Percentiles rank a stretch among this genome's conserved stretches.
These are phyloP conservation scores for Colletotrichum gloeosporioides DNA, from an alignment of 2,329 filamentous ascomycete species.

Conservation along the genomic window DNA sequence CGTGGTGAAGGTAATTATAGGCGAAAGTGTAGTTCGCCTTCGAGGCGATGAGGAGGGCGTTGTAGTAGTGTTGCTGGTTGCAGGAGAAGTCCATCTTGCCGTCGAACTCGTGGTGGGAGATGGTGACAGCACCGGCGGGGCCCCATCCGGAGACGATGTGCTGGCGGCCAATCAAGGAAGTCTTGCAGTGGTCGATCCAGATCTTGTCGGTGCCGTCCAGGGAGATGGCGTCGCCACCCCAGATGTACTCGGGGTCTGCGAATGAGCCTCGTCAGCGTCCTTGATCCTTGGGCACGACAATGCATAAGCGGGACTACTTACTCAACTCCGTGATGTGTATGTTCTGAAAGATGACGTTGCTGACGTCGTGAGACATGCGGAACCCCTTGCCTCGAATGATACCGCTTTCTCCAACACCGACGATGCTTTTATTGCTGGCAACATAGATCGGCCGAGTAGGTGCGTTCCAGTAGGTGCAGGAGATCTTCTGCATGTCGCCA, in stretches of 20 bases:
- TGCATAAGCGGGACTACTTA: neutral
- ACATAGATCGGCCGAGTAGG: neutral
- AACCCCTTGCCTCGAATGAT: neutral
- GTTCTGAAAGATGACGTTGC: neutral
- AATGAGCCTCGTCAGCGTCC: neutral
- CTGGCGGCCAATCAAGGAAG: neutral
- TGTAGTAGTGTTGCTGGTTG: constrained; percentile 53
- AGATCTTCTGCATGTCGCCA: neutral
- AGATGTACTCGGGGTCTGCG: neutral
- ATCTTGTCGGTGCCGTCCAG: neutral
- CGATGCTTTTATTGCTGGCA: neutral
- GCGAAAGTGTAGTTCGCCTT: constrained; percentile 45
- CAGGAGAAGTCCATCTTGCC: constrained; percentile 48
- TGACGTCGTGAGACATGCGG: neutral
- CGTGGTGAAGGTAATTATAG: constrained; percentile 49
- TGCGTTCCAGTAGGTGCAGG: neutral
- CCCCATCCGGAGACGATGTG: neutral
- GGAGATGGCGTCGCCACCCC: neutral
- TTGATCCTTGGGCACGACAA: neutral
- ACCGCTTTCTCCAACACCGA: neutral
- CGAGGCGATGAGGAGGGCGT: constrained; percentile 43
- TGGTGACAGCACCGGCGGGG: neutral
- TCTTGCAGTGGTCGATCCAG: neutral
- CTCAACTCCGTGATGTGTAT: neutral
- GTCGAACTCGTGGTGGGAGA: constrained; percentile 48